phyloP scores from a whole-genome alignment of 78 protist genomes.

The Trichosphaerium sp. region DNA sequence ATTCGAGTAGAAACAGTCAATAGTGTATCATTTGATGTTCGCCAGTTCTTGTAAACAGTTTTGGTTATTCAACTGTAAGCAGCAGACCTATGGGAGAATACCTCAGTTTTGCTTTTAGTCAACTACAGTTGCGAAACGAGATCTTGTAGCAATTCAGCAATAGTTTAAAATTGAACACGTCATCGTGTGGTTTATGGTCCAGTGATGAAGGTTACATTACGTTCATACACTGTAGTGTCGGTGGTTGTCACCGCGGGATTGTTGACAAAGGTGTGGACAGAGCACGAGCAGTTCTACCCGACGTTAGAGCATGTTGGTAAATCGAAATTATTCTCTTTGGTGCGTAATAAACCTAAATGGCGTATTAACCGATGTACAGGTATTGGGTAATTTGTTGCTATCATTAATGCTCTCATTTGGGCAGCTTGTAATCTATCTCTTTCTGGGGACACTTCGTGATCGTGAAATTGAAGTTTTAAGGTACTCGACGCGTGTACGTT shows the following conservation, averaged over 20 bases:
- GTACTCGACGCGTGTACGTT: background rate
- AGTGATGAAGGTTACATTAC: constrained; percentile 9
- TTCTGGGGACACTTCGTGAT: constrained; percentile 39
- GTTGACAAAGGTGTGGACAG: constrained; percentile 4
- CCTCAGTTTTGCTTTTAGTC: too few relatives aligned
- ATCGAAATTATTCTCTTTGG: constrained; percentile 14
- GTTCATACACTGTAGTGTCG: constrained; percentile 12
- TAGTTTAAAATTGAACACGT: too few relatives aligned
- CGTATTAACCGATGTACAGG: background rate
- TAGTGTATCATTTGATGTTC: too few relatives aligned
- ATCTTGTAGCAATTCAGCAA: too few relatives aligned
- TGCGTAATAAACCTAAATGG: background rate
- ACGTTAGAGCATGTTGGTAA: constrained; percentile 29
- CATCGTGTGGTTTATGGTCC: too few relatives aligned
- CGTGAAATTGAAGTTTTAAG: constrained; percentile 41
- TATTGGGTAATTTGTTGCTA: constrained; percentile 28
- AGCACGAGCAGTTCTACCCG: constrained; percentile 49
- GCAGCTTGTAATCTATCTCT: background rate
- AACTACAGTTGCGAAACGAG: too few relatives aligned
- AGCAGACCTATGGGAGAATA: too few relatives aligned
- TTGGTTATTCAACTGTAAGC: too few relatives aligned
- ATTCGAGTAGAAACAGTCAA: too few relatives aligned
- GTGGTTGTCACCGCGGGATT: constrained; percentile 12
- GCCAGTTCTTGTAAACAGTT: too few relatives aligned
- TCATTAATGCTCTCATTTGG: constrained; percentile 19